phyloP scores from a whole-genome alignment of 257 asterid species.

The Solanum commersonii region DNA sequence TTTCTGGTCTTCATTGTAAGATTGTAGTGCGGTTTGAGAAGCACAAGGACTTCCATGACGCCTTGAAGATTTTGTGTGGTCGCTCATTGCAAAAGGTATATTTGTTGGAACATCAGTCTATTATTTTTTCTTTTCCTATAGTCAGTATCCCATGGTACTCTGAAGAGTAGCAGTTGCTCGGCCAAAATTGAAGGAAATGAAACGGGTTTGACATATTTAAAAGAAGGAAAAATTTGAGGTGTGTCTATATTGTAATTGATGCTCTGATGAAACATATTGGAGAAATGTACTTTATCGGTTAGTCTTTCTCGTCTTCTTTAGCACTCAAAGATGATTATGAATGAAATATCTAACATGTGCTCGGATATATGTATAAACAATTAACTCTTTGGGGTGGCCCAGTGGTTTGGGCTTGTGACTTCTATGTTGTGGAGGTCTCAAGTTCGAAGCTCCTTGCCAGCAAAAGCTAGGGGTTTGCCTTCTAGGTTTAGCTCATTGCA shows the following conservation, averaged over 20 bases:
- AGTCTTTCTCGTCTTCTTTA: background rate
- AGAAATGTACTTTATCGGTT: background rate
- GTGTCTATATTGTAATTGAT: background rate
- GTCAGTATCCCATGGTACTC: background rate
- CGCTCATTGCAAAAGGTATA: slow-evolving; percentile 80
- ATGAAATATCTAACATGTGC: background rate
- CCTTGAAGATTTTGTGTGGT: slow-evolving; percentile 74
- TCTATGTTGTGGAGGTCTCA: too few relatives aligned
- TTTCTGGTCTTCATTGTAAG: slow-evolving; percentile 89
- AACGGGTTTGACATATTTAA: background rate
- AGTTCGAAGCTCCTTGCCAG: too few relatives aligned
- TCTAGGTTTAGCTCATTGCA: too few relatives aligned
- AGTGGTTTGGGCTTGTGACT: too few relatives aligned
- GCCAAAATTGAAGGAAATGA: background rate
- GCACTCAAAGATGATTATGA: background rate
- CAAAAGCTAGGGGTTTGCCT: too few relatives aligned
- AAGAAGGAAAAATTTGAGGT: background rate
- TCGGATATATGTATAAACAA: background rate
- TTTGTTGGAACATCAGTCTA: background rate
- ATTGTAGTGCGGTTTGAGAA: slow-evolving; percentile 71
- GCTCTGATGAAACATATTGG: background rate
- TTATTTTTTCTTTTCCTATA: background rate
- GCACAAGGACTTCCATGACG: slow-evolving; percentile 55
- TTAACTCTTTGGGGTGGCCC: too few relatives aligned
- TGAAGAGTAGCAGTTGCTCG: background rate